Percentiles rank a stretch among this genome's conserved stretches.
Evolutionary conservation across 2,329 filamentous ascomycete genomes (phyloP).

Genomic region (Pseudogymnoascus sp.): DNA sequence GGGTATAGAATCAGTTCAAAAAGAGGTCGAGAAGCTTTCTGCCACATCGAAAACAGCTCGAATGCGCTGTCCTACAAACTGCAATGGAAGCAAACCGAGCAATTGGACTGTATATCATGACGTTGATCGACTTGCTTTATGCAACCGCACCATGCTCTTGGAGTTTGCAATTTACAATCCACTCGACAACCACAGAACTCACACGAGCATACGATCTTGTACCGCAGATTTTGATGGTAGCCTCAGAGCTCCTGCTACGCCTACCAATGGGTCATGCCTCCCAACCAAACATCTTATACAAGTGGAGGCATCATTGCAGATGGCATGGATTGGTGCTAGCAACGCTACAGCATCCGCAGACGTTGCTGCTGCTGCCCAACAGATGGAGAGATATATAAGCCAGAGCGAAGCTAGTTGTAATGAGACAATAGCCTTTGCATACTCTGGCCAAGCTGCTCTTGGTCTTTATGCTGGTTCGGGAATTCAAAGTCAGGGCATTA

Average conservation of each 20-base stretch:
- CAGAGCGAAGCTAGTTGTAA: background rate
- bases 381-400: background rate
- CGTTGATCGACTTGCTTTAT: constrained; percentile 13
- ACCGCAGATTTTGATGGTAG: background rate
- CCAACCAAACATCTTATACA: background rate
- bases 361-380: background rate
- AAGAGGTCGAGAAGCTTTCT: background rate
- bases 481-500: background rate
- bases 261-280: background rate
- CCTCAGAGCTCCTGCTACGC: background rate
- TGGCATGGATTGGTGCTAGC: background rate
- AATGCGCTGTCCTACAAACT: constrained; percentile 12
- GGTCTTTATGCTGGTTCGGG: background rate
- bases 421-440: background rate
- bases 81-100: constrained; percentile 10
- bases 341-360: background rate
- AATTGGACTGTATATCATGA: constrained; percentile 17
- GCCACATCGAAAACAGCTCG: background rate
- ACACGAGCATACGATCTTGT: constrained; percentile 14
- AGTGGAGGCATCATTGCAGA: background rate
- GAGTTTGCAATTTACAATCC: constrained; percentile 17
- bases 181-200: constrained; percentile 12
- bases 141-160: constrained; percentile 15
- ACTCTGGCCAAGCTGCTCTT: background rate
- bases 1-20: background rate